phyloP scores from a whole-genome alignment of 345 rosid genomes.

The Lenwebbia sp. region DNA sequence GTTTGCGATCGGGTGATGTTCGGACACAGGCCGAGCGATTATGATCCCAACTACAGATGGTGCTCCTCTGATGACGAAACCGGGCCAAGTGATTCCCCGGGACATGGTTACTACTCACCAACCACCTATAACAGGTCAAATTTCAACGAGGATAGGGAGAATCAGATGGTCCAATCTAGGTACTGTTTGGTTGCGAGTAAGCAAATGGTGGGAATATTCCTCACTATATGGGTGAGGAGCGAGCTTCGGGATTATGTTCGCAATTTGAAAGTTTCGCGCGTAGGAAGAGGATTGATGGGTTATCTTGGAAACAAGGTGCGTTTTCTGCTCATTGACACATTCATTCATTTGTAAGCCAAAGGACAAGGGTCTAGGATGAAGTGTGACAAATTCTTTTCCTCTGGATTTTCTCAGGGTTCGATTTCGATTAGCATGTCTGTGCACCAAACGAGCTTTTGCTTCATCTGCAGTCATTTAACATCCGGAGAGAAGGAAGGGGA shows the following conservation, averaged over 20 bases:
- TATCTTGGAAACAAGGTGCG: conserved; percentile 96
- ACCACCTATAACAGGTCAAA: conserved; percentile 33
- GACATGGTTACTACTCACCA: conserved; percentile 25
- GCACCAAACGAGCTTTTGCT: conserved; percentile 95
- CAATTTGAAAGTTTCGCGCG: conserved; percentile 90
- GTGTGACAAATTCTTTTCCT: conserved; percentile 4
- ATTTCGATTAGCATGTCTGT: conserved; percentile 94
- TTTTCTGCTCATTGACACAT: background rate
- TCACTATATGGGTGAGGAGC: conserved; percentile 87
- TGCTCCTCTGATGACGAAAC: conserved; percentile 84
- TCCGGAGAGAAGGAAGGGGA: conserved; percentile 99
- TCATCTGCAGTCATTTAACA: conserved; percentile 90
- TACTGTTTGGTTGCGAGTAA: conserved; percentile 91
- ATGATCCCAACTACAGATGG: conserved; percentile 54
- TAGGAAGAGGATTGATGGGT: conserved; percentile 99
- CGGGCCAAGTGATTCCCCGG: conserved; percentile 44
- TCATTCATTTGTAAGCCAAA: background rate
- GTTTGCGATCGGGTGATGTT: conserved; percentile 69
- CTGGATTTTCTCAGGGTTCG: conserved; percentile 60
- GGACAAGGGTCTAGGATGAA: background rate
- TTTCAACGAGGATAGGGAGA: conserved; percentile 43
- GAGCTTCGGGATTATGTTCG: conserved; percentile 60
- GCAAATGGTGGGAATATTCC: conserved; percentile 97
- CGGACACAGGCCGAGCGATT: conserved; percentile 51
- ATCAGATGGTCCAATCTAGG: conserved; percentile 37